These are phyloP conservation scores for Cutaneotrichosporon cutaneum DNA, from an alignment of 1,284 basidiomycete genomes.

Conservation along the genomic window DNA sequence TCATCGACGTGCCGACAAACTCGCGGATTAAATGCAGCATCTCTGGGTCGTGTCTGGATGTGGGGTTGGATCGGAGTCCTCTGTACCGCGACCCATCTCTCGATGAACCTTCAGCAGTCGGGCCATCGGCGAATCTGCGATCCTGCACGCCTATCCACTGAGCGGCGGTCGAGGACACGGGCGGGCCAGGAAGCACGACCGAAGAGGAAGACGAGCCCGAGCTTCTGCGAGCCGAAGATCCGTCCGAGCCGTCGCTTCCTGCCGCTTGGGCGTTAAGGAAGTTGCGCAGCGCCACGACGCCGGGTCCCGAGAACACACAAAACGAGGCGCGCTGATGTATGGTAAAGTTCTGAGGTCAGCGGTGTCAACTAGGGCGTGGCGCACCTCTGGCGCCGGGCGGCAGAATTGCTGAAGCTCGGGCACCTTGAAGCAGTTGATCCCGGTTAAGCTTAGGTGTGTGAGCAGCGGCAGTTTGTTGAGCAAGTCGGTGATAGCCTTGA, in stretches of 20 bases:
- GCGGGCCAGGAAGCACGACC: neutral
- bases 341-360: constrained; percentile 73
- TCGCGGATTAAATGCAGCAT: neutral
- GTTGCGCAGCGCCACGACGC: constrained; percentile 76
- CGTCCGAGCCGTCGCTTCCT: constrained; percentile 9
- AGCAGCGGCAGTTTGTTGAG: constrained; percentile 82
- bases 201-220: constrained; percentile 14
- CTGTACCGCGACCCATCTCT: neutral
- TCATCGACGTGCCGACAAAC: neutral
- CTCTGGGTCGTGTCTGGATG: neutral
- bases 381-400: constrained; percentile 77
- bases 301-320: constrained; percentile 94
- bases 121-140: neutral
- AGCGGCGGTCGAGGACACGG: constrained; percentile 2
- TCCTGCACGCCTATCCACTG: constrained; percentile 4
- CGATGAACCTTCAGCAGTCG: neutral
- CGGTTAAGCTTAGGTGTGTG: constrained; percentile 93
- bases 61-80: neutral
- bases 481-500: constrained; percentile 86
- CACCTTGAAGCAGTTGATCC: constrained; percentile 86
- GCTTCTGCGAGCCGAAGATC: constrained; percentile 8
- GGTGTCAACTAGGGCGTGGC: constrained; percentile 36
- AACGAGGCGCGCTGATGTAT: constrained; percentile 86
- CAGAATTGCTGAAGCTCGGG: constrained; percentile 87
- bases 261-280: constrained; percentile 58